phyloP scores from a whole-genome alignment of 192 early-diverging fungal species.

The Geranomyces variabilis region DNA sequence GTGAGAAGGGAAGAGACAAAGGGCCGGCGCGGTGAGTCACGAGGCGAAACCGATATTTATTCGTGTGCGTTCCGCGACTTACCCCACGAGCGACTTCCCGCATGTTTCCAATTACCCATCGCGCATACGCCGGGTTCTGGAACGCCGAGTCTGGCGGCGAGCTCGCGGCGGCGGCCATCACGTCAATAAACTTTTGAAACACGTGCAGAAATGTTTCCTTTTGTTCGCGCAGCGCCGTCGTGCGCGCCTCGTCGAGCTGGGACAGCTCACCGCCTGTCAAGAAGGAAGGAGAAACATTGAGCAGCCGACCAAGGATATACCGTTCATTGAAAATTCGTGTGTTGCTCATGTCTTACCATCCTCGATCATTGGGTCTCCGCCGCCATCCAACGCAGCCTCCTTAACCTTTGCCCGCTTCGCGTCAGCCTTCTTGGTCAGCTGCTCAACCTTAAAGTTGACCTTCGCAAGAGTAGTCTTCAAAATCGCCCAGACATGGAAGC shows the following conservation, averaged over 20 bases:
- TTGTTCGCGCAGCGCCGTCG: conserved; percentile 74
- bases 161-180: conserved; percentile 3
- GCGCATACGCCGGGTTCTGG: conserved; percentile 44
- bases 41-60: neutral
- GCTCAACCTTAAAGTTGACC: conserved; percentile 77
- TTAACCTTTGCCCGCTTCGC: conserved; percentile 39
- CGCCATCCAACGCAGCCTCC: conserved; percentile 22
- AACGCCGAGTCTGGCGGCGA: too few species aligned
- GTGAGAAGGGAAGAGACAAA: neutral
- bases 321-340: neutral
- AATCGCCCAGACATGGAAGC: conserved; percentile 84
- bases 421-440: conserved; percentile 62
- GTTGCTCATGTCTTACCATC: conserved; percentile 5
- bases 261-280: conserved; percentile 43
- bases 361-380: conserved; percentile 38
- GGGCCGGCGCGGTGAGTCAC: neutral
- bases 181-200: conserved; percentile 49
- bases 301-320: neutral
- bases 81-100: conserved; percentile 68
- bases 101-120: conserved; percentile 69
- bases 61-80: conserved; percentile 40
- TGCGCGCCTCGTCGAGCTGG: conserved; percentile 66
- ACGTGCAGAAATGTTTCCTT: conserved; percentile 78
- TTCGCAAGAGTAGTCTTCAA: conserved; percentile 84
- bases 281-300: neutral